Base-by-base conservation (phyloP, 2,329 filamentous ascomycete genomes). In the Furcasterigmium furcatum region DNA sequence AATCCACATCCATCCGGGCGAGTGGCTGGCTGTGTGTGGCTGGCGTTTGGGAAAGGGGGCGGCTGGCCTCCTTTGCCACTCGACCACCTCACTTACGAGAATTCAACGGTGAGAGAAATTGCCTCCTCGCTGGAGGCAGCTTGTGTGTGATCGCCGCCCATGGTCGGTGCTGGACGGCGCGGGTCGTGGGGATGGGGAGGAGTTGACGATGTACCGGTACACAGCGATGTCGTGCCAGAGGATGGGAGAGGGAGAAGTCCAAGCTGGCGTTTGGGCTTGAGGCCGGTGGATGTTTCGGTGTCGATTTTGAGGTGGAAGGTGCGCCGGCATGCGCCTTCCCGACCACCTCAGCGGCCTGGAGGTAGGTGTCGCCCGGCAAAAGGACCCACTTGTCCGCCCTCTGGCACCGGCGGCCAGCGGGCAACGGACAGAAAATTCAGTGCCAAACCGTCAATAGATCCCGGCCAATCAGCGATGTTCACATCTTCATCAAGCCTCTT, bases 71-170 rank as follows among this genome's bases (percentile, higher is more conserved):
- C 12, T 12, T 27, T 27, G 24, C 24, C 24, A 27, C n/a, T n/a
- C n/a, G n/a, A n/a, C n/a, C n/a, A n/a, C n/a, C n/a, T n/a, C n/a
- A n/a, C 72, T 61, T 61, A 74, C 72, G 70, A 76, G 58, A 94
- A 92, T 63, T 94, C 88, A 22, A 94, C 81, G 5, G 78, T 79
- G 53, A 92, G 75, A 19, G 76, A 62, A 41, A 88, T 67, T 9
- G 62, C 63, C 27, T 62, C 53, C 44, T 41, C 45, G 41, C 14
- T 13, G 9, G 30, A 35, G 30, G 36, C 20, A 24, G 5, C 22
- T 22, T 22, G 22, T 9, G 36, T 21, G n/a, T 16, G 36, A 24
- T 39, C 36, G 14, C n/a, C n/a, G n/a, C 19, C 34, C 34, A 36
- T 36, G n/a, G 34, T 20, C n/a, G 19, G 19, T 19, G 16, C 6